phyloP scores from a whole-genome alignment of 805 yeast genomes.

The Lipomyces chichibuensis region DNA sequence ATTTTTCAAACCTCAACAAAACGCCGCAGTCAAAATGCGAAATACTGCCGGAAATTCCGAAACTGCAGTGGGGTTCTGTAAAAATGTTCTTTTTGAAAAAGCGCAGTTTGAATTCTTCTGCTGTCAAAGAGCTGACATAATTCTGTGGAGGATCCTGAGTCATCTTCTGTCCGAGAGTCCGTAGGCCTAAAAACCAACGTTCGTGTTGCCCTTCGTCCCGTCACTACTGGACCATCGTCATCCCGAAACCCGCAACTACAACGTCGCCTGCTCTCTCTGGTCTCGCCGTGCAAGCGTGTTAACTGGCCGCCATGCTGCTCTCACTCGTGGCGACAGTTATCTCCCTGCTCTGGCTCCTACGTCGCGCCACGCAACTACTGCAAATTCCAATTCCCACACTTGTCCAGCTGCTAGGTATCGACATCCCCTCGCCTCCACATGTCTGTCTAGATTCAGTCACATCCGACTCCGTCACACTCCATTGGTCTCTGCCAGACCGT shows the following conservation, averaged over 20 bases:
- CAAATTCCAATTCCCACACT: conserved; percentile 44
- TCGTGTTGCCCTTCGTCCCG: neutral
- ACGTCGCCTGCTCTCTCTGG: neutral
- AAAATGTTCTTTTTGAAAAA: neutral
- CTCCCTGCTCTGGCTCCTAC: conserved; percentile 45
- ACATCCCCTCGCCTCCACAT: conserved; percentile 44
- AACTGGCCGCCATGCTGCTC: conserved; percentile 26
- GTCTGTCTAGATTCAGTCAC: conserved; percentile 43
- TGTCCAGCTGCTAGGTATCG: conserved; percentile 44
- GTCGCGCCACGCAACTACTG: conserved; percentile 43
- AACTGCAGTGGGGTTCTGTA: neutral
- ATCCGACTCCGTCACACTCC: conserved; percentile 41
- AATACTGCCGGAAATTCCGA: neutral
- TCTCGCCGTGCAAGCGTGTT: neutral
- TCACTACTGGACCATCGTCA: neutral
- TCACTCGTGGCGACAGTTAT: conserved; percentile 38
- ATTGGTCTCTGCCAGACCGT: conserved; percentile 45
- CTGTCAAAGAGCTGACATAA: neutral
- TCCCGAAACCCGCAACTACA: neutral
- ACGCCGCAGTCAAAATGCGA: neutral
- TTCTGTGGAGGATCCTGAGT: neutral
- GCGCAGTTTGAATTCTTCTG: too few species aligned
- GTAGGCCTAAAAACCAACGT: too few species aligned
- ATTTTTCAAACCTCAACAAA: neutral
- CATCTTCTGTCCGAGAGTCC: neutral